Base-by-base conservation (phyloP, 495 filamentous ascomycete species). In the Penicillium flavigenum region DNA sequence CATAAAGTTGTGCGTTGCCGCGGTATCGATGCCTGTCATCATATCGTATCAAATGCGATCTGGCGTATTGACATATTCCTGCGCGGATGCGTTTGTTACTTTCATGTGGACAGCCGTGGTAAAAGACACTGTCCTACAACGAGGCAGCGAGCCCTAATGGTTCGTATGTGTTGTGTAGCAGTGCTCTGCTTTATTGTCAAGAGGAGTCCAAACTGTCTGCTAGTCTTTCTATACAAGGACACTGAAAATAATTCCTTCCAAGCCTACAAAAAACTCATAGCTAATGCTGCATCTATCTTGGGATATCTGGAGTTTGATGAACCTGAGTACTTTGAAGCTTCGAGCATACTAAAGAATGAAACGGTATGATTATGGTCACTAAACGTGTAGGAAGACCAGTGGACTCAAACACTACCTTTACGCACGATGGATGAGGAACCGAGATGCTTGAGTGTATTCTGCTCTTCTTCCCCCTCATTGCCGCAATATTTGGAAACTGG, bases 271-370 rank as follows among this genome's bases (percentile, higher is more conserved):
- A 49, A 31, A 0, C 60, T 62, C 2, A 56, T 11, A 22, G 47
- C 51, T 3, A 56, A 57, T 29, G 20, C 52, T 6, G 11, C 36
- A 7, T 51, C 79, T 1, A 45, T 92, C 0, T 64, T 88, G n/a
- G 81, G 88, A 7, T 81, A 79, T 59, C 72, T 90, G 1, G 83
- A 90, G 58, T 91, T 91, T 63, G 74, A 82, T 11, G 79, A 84
- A 22, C 54, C 63, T 0, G 68, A 72, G 2, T 90, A 81, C 59
- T 84, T 75, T 57, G 76, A 85, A 3, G 86, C 86, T 0, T 75
- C 91, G 8, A 59, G 20, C 1, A 51, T 84, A 0, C 86, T 85
- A 0, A 63, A 68, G 6, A 46, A 67, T 16, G 72, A 6, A 57
- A 73, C 61, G 76, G 78, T 24, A 80, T 82, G 79, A 64, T 26